Evolutionary conservation across 768 basidiomycete species (phyloP).

Genomic region (Leccinellum luteum): DNA sequence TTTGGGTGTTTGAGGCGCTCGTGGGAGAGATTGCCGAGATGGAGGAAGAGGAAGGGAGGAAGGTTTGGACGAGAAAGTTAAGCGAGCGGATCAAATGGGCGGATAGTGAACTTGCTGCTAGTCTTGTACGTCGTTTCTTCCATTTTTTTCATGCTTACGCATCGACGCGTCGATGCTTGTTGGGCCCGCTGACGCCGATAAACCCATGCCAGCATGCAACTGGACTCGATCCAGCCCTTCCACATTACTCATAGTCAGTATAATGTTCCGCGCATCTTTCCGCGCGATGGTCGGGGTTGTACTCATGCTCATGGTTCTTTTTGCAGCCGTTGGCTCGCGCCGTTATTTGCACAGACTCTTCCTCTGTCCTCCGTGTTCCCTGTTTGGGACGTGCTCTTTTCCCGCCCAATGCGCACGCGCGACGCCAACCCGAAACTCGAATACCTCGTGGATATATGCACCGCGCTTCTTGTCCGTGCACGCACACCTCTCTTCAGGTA

Average conservation of each 20-base stretch:
- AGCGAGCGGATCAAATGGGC: constrained; percentile 59
- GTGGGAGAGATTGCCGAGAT: constrained; percentile 71
- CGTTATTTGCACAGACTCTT: constrained; percentile 70
- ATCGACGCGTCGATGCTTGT: not conserved
- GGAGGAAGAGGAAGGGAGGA: constrained; percentile 64
- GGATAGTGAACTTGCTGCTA: constrained; percentile 58
- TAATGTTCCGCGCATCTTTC: not conserved
- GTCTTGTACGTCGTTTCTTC: constrained; percentile 44
- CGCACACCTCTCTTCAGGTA: constrained; percentile 56
- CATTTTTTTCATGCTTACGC: not conserved
- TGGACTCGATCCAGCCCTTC: constrained; percentile 66
- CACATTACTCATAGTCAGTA: constrained; percentile 79
- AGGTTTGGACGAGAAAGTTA: constrained; percentile 60
- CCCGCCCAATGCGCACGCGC: constrained; percentile 52
- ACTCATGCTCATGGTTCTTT: not conserved
- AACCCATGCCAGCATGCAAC: constrained; percentile 45
- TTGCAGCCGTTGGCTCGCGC: constrained; percentile 69
- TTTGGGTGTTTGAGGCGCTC: constrained; percentile 78
- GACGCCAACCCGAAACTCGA: constrained; percentile 61
- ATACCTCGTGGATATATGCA: constrained; percentile 66
- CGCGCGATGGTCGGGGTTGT: not conserved
- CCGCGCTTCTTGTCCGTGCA: constrained; percentile 62
- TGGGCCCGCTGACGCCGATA: not conserved
- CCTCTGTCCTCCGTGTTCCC: constrained; percentile 57
- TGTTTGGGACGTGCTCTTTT: constrained; percentile 73